phyloP scores from a whole-genome alignment of 2,329 filamentous ascomycete genomes.

The Botryotinia convoluta region DNA sequence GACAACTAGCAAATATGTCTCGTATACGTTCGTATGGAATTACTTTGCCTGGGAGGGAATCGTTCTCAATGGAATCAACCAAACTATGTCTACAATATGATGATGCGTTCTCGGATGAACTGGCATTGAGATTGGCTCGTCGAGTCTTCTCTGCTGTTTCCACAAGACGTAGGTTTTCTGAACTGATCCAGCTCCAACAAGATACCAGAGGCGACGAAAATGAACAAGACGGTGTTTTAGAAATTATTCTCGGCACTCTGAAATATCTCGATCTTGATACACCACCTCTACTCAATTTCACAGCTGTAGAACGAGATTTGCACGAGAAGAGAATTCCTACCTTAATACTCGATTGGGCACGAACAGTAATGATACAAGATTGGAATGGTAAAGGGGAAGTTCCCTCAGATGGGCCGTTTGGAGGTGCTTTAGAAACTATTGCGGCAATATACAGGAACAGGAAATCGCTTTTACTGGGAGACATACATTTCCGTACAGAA shows the following conservation, averaged over 20 bases:
- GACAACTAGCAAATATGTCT: conserved; percentile 55
- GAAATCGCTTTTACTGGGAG: conserved; percentile 61
- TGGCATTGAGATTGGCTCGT: conserved; percentile 57
- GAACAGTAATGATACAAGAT: conserved; percentile 70
- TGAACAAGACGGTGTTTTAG: conserved; percentile 29
- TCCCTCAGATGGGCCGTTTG: conserved; percentile 66
- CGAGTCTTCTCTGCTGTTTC: conserved; percentile 56
- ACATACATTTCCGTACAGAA: conserved; percentile 70
- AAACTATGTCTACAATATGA: conserved; percentile 58
- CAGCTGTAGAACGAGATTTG: conserved; percentile 49
- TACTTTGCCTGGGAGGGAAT: conserved; percentile 47
- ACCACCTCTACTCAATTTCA: conserved; percentile 46
- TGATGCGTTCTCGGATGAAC: conserved; percentile 60
- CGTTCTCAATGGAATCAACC: conserved; percentile 47
- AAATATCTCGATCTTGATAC: conserved; percentile 42
- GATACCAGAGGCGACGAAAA: conserved; percentile 29
- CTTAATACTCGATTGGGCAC: conserved; percentile 66
- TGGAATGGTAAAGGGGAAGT: conserved; percentile 78
- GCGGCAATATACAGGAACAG: conserved; percentile 65
- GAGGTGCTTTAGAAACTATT: conserved; percentile 74
- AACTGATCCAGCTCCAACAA: conserved; percentile 34
- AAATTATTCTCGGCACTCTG: conserved; percentile 40
- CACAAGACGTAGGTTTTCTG: conserved; percentile 35
- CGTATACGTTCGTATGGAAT: conserved; percentile 48
- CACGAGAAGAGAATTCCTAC: conserved; percentile 58